A percentile compares a stretch with the other conserved stretches of the same genome.
Evolutionary conservation across 495 filamentous ascomycete genomes (phyloP).

Genomic region (Talaromyces trachyspermus): DNA sequence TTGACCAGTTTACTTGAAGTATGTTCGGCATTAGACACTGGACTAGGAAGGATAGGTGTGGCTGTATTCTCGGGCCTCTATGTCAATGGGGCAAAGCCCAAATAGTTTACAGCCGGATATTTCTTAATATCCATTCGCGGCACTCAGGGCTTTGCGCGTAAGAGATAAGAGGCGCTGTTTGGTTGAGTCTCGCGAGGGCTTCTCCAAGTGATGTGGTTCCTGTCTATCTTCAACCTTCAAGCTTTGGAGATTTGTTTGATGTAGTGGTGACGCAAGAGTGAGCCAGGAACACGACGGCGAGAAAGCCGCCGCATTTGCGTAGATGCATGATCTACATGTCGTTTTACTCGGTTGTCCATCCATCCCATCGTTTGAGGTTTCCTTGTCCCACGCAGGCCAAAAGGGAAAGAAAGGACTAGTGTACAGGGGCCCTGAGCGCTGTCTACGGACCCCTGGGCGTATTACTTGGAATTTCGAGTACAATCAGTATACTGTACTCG

Average conservation of each 20-base stretch:
- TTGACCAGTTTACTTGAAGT: too few species aligned
- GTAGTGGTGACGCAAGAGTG: too few species aligned
- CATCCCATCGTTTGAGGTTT: neutral
- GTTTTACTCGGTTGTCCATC: neutral
- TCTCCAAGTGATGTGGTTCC: neutral
- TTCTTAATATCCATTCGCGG: neutral
- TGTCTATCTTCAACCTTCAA: neutral
- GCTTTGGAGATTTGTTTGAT: neutral
- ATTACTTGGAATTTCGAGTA: neutral
- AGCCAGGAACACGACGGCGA: too few species aligned
- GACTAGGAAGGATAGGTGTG: too few species aligned
- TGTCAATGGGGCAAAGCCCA: too few species aligned
- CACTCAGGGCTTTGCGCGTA: neutral
- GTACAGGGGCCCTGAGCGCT: neutral
- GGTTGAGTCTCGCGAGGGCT: neutral
- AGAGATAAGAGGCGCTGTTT: too few species aligned
- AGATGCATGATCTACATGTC: too few species aligned
- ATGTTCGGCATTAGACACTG: too few species aligned
- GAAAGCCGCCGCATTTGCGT: too few species aligned
- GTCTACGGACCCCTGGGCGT: neutral
- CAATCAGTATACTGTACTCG: neutral
- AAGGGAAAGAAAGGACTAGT: neutral
- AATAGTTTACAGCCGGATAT: too few species aligned
- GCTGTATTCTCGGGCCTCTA: too few species aligned
- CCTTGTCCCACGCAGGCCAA: neutral